Base-by-base conservation (phyloP, 225 moss, liverwort and hornwort species). In the Takakia lepidozioides region DNA sequence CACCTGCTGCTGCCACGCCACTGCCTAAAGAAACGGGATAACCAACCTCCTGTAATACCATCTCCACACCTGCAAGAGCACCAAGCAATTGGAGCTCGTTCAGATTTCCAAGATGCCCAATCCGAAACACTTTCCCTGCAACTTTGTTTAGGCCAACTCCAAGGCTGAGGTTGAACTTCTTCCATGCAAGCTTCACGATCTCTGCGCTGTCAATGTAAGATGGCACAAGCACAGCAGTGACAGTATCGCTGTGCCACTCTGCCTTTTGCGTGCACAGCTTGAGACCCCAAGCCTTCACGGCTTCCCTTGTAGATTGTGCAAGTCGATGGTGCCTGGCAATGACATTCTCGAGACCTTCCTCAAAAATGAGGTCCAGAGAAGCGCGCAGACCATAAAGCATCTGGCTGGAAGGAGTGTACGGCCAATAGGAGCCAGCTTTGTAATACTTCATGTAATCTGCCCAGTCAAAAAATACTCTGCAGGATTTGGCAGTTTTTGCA, bases 31-130 rank as follows among this genome's bases (percentile, higher is more conserved):
- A 66, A 19, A 93, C 49, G 13, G 76, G 59, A 19, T 81, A 75
- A n/a, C 93, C 93, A 10, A 72, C 59, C 30, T 89, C 93, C 39
- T 35, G 17, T 17, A 93, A 43, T 3, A 43, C 73, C 40, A 93
- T 58, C 65, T 93, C 93, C 48, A 88, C 83, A 8, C 89, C 93
- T 10, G 81, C 89, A 38, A 93, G 46, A 19, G 79, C 83, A 7
- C 89, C 89, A 1, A 89, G 73, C n/a, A 93, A 27, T 86, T 93
- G 86, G 56, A 93, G 53, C 93, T 98, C 95, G 30, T 98, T 98
- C 51, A 87, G 27, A 55, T 71, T 78, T 46, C 95, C 95, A 0
- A 98, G 70, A 25, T 98, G 95, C 13, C 95, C 95, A 44, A 98
- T 98, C 5, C 95, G 82, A 65, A 98, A 98, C 25, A 98, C 52